Evolutionary conservation across 192 early-diverging fungal species (phyloP), one percentile per base, ranked within the genome.

Genomic region (Oehlia diaphana): DNA sequence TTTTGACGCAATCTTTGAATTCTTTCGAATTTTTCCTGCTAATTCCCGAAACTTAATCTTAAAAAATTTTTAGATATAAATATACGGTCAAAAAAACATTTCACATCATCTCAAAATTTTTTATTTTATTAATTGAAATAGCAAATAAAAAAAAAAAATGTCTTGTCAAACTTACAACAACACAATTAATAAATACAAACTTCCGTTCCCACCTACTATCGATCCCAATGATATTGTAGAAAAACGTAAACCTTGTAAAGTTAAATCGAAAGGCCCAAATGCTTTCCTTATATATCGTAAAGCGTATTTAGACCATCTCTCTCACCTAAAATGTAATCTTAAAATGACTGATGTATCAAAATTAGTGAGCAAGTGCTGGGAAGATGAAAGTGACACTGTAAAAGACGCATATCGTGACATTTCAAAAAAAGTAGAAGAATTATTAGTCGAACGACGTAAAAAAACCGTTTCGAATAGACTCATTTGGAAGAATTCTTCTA

Each of bases 391-490:
- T 1, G 16, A 72, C 19, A 6, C 1, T 72, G 35, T 72, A 6
- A 72, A 72, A 39, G 23, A 72, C 16, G 69, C 69, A 5, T 72
- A 72, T 72, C 69, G 69, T 72, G 2, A 47, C 26, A 44, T 72
- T 42, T 31, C 69, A 10, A 13, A 47, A 26, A 9, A 72, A 16
- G 69, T 72, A 16, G 69, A 72, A 28, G 21, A 21, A 2, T 10
- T 28, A 64, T 28, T 64, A n/a, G 8, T 5, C 9, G 63, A 64
- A 28, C 9, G 14, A 26, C 21, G 63, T 2, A 64, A 64, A 21
- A 0, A 64, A 64, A 28, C 21, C 1, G 63, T 64, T 10, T 12
- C 21, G 9, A 21, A n/a, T 10, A 64, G 63, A 23, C 9, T 64
- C 28, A 28, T 64, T 10, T 64, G 63, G 63, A 64, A 64, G 3